Evolutionary conservation across 805 yeast species (phyloP).

Genomic region (Sungouiella blattae): DNA sequence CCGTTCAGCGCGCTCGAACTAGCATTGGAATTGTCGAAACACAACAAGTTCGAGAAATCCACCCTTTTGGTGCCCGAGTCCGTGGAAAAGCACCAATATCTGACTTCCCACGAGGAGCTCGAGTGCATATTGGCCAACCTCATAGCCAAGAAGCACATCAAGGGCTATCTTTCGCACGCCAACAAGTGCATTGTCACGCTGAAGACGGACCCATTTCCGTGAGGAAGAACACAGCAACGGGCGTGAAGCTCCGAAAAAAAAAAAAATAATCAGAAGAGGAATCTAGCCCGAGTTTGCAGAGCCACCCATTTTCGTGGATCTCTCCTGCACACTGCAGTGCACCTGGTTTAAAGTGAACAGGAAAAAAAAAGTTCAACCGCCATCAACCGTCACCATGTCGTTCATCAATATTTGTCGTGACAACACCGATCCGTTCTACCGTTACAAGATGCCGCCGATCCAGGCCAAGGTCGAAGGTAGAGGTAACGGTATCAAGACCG

Average conservation of each 20-base stretch:
- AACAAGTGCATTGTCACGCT: conserved; percentile 72
- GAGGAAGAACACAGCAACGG: neutral
- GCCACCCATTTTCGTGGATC: no score
- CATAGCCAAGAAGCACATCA: conserved; percentile 57
- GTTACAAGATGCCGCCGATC: conserved; percentile 98
- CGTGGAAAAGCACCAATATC: no score
- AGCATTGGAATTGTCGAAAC: conserved; percentile 33
- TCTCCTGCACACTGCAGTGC: no score
- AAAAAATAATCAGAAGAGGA: no score
- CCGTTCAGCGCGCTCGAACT: conserved; percentile 41
- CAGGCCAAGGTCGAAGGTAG: conserved; percentile 97
- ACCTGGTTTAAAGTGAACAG: no score
- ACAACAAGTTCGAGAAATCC: conserved; percentile 3
- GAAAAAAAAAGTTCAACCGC: conserved; percentile 3
- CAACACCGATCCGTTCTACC: conserved; percentile 96
- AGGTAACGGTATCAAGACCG: conserved; percentile 98
- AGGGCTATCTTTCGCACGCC: conserved; percentile 80
- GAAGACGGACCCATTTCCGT: conserved; percentile 70
- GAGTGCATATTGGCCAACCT: conserved; percentile 70
- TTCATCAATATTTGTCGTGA: conserved; percentile 93
- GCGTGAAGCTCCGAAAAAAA: neutral
- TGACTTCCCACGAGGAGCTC: conserved; percentile 46
- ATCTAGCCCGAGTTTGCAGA: no score
- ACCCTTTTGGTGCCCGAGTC: neutral
- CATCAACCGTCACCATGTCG: conserved; percentile 52